Percentiles rank a stretch among this genome's conserved stretches.
phyloP scores from a whole-genome alignment of 1,284 basidiomycete species.

The Boletellus deceptivus region DNA sequence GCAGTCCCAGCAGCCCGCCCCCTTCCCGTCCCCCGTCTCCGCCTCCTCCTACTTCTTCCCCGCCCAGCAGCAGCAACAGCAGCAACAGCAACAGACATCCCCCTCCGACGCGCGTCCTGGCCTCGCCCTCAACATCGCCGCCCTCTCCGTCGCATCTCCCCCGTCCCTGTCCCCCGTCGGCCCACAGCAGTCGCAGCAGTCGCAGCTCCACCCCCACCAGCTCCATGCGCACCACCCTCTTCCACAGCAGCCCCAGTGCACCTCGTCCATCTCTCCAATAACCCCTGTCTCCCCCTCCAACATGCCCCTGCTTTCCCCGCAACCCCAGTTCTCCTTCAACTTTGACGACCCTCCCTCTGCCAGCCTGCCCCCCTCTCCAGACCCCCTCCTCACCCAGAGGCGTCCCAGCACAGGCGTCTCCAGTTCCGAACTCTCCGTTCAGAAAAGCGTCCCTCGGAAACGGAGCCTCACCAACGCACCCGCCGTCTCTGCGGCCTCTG shows the following conservation, averaged over 20 bases:
- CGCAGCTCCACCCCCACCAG: conserved; percentile 19
- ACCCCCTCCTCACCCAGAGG: conserved; percentile 15
- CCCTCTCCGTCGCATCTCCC: conserved; percentile 61
- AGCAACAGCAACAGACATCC: conserved; percentile 15
- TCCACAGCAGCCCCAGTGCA: conserved; percentile 15
- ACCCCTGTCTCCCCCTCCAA: conserved; percentile 27
- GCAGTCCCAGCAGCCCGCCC: conserved; percentile 7
- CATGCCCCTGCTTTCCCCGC: conserved; percentile 23
- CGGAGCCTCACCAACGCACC: conserved; percentile 55
- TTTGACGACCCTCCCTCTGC: conserved; percentile 16
- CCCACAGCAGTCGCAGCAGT: conserved; percentile 26
- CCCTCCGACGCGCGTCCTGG: conserved; percentile 23
- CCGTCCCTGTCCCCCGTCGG: conserved; percentile 60
- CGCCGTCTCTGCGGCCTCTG: conserved; percentile 9
- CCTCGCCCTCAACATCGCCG: conserved; percentile 66
- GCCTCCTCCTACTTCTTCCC: conserved; percentile 22
- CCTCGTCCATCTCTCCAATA: conserved; percentile 28
- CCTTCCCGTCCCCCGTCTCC: conserved; percentile 25
- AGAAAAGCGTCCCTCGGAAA: conserved; percentile 56
- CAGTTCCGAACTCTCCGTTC: conserved; percentile 35
- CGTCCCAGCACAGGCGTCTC: conserved; percentile 33
- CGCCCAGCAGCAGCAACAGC: not conserved
- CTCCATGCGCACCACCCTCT: conserved; percentile 19
- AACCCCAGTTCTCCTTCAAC: conserved; percentile 24
- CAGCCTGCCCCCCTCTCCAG: conserved; percentile 13